phyloP scores from a whole-genome alignment of 2,329 filamentous ascomycete genomes.

The Fusarium sp. region DNA sequence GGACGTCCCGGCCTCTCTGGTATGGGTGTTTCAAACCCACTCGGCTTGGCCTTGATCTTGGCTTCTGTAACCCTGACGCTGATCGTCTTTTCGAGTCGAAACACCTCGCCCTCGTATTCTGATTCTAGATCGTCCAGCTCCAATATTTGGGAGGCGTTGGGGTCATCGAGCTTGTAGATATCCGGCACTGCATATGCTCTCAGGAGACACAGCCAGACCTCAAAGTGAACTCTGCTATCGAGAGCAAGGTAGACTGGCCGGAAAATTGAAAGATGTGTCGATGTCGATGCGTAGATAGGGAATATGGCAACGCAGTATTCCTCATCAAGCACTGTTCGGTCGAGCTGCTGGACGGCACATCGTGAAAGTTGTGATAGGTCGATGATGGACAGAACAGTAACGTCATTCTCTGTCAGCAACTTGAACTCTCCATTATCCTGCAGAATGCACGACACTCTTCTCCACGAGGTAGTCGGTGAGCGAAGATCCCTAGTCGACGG shows the following conservation, averaged over 20 bases:
- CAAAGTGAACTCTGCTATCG: conserved; percentile 89
- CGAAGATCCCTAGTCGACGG: conserved; percentile 69
- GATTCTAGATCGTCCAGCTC: conserved; percentile 55
- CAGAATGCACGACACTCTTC: conserved; percentile 89
- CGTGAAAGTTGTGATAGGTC: conserved; percentile 90
- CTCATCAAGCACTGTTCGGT: conserved; percentile 90
- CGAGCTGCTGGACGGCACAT: conserved; percentile 89
- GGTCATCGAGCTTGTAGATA: conserved; percentile 75
- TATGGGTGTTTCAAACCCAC: conserved; percentile 36
- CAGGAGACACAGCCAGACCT: conserved; percentile 95
- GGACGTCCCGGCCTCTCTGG: conserved; percentile 35
- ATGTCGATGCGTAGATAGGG: conserved; percentile 85
- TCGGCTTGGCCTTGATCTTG: conserved; percentile 62
- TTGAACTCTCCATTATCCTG: conserved; percentile 96
- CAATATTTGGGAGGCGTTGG: conserved; percentile 56
- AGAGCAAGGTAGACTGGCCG: conserved; percentile 91
- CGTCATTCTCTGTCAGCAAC: conserved; percentile 87
- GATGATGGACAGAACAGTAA: conserved; percentile 82
- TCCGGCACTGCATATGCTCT: conserved; percentile 93
- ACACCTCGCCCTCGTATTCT: conserved; percentile 62
- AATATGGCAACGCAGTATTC: conserved; percentile 97
- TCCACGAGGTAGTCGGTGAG: conserved; percentile 75
- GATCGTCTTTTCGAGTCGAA: conserved; percentile 72
- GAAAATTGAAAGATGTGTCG: conserved; percentile 79
- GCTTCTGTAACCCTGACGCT: conserved; percentile 71